These are phyloP conservation scores for Chrysoporthe austroafricana DNA, from an alignment of 2,329 filamentous ascomycete genomes.

Conservation along the genomic window DNA sequence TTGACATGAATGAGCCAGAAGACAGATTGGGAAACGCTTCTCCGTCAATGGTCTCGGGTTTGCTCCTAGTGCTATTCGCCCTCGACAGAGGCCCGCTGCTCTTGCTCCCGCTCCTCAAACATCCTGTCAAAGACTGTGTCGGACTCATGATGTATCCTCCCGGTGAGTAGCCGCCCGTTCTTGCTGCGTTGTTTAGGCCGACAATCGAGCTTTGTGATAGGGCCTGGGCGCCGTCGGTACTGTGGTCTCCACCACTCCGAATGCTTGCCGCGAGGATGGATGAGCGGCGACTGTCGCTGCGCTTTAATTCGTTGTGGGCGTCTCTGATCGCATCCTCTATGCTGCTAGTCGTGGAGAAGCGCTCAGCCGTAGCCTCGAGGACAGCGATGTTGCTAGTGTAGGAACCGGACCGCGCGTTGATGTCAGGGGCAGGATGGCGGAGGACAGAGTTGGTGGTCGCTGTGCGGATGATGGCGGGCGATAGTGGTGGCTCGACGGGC, in stretches of 20 bases:
- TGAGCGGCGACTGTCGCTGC: constrained; percentile 68
- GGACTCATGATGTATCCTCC: constrained; percentile 71
- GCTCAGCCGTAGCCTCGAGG: constrained; percentile 76
- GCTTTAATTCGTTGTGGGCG: constrained; percentile 72
- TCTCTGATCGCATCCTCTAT: constrained; percentile 79
- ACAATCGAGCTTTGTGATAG: constrained; percentile 61
- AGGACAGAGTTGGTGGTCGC: constrained; percentile 51
- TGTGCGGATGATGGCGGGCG: constrained; percentile 52
- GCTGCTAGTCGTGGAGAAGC: constrained; percentile 73
- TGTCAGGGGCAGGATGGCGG: constrained; percentile 65
- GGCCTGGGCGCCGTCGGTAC: constrained; percentile 30
- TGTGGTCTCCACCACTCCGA: constrained; percentile 37
- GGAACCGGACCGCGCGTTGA: constrained; percentile 63
- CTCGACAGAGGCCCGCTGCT: constrained; percentile 40
- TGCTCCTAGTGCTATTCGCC: constrained; percentile 33
- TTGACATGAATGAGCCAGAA: constrained; percentile 41
- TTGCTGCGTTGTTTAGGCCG: constrained; percentile 68
- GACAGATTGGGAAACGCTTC: constrained; percentile 33
- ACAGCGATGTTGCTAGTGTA: constrained; percentile 71
- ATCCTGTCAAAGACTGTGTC: constrained; percentile 62
- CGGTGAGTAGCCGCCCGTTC: constrained; percentile 72
- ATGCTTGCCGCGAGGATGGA: constrained; percentile 60
- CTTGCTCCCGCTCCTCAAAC: constrained; percentile 60
- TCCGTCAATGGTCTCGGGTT: constrained; percentile 47
- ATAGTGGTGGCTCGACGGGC: constrained; percentile 24